Evolutionary conservation across 2,329 filamentous ascomycete genomes (phyloP).

Genomic region (Colletotrichum acutatum): DNA sequence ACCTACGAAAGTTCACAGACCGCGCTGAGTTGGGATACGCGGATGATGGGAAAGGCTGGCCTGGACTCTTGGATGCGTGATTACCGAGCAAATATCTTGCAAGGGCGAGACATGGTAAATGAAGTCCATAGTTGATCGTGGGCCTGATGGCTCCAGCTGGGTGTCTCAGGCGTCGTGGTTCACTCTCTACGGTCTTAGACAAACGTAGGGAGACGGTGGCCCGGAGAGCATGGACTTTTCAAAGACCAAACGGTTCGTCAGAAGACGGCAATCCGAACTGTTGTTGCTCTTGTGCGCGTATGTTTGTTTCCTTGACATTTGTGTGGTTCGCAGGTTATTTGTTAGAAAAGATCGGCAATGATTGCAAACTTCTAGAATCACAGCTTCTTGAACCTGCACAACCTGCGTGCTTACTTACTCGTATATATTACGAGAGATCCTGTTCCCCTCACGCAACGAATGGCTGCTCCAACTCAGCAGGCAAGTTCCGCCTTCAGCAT

Average conservation of each 20-base stretch:
- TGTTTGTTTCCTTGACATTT: background rate
- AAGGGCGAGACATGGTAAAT: background rate
- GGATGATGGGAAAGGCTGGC: background rate
- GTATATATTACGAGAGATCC: background rate
- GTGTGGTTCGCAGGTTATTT: slow-evolving; percentile 1
- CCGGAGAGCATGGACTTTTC: background rate
- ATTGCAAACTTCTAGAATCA: background rate
- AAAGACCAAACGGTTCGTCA: slow-evolving; percentile 13
- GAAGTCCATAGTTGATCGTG: background rate
- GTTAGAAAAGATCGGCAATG: slow-evolving; percentile 17
- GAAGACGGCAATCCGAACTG: background rate
- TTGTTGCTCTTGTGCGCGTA: background rate
- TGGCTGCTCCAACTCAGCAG: background rate
- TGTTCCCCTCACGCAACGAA: background rate
- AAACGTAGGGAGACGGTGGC: background rate
- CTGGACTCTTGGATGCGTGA: background rate
- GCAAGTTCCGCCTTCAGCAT: background rate
- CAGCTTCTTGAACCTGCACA: background rate
- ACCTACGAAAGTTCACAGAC: background rate
- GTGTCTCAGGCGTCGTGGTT: background rate
- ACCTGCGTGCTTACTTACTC: background rate
- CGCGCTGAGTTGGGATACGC: too few relatives aligned
- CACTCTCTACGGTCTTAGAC: background rate
- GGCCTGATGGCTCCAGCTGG: too few relatives aligned
- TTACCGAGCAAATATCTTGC: background rate